Evolutionary conservation across 2,329 filamentous ascomycete species (phyloP).

Genomic region (Pestalotiopsis sp.): DNA sequence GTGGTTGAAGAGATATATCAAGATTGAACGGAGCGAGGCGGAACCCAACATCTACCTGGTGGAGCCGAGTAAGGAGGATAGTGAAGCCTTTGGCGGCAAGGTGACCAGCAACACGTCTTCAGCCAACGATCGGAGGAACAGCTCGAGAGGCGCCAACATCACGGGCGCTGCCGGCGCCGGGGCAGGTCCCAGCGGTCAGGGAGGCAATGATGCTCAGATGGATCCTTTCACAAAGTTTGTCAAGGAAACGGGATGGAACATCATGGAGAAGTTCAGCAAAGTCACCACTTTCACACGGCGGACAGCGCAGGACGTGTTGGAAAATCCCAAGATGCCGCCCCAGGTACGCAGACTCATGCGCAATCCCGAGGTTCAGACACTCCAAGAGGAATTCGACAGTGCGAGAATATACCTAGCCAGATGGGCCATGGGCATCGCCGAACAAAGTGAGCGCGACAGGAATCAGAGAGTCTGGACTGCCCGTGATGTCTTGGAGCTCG

Average conservation of each 20-base stretch:
- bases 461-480: slow-evolving; percentile 91
- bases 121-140: slow-evolving; percentile 44
- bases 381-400: slow-evolving; percentile 97
- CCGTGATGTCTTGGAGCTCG: slow-evolving; percentile 87
- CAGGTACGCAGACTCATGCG: slow-evolving; percentile 83
- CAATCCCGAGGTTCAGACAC: slow-evolving; percentile 91
- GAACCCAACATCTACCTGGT: slow-evolving; percentile 92
- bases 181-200: slow-evolving; percentile 38
- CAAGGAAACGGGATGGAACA: slow-evolving; percentile 94
- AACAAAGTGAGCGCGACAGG: slow-evolving; percentile 89
- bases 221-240: slow-evolving; percentile 92
- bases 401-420: slow-evolving; percentile 90
- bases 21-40: slow-evolving; percentile 79
- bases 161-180: slow-evolving; percentile 39
- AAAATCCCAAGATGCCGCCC: slow-evolving; percentile 88
- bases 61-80: slow-evolving; percentile 84
- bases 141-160: slow-evolving; percentile 31
- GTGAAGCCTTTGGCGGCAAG: slow-evolving; percentile 74
- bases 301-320: slow-evolving; percentile 88
- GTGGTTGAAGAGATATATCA: slow-evolving; percentile 85
- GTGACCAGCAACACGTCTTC: slow-evolving; percentile 49
- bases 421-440: slow-evolving; percentile 98
- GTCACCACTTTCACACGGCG: slow-evolving; percentile 94
- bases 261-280: slow-evolving; percentile 95
- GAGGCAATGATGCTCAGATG: slow-evolving; percentile 71